phyloP scores from a whole-genome alignment of 306 rosid genomes.

The Quercus cerris region DNA sequence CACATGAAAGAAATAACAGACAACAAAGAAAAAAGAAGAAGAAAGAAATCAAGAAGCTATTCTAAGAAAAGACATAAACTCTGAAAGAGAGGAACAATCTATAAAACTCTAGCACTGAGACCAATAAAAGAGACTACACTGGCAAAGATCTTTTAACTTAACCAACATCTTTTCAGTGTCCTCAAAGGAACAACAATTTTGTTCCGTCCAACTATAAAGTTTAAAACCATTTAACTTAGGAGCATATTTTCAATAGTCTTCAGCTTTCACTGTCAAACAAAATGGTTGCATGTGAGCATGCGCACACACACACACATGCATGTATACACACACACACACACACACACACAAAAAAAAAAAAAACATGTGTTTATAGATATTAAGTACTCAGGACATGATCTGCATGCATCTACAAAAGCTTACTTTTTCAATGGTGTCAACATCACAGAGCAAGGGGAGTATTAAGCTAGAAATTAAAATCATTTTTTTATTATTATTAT shows the following conservation, averaged over 20 bases:
- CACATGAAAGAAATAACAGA: no score
- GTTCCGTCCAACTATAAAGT: no score
- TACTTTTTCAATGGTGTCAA: neutral
- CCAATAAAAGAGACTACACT: no score
- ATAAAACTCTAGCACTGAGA: no score
- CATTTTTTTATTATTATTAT: neutral
- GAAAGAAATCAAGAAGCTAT: no score
- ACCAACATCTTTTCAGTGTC: no score
- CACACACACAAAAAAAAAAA: no score
- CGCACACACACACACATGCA: neutral
- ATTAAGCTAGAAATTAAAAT: neutral
- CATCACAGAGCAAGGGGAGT: conserved; percentile 9
- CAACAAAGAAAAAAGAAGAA: no score
- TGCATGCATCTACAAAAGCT: neutral
- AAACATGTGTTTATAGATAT: neutral
- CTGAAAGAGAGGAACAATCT: no score
- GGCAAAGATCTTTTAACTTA: no score
- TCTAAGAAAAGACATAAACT: no score
- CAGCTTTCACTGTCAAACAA: neutral
- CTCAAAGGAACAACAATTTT: no score
- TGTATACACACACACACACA: neutral
- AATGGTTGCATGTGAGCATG: neutral
- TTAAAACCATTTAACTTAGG: neutral
- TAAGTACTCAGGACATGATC: neutral
- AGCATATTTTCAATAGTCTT: neutral